phyloP scores from a whole-genome alignment of 495 filamentous ascomycete genomes.

The Polyplosphaeria fusca region DNA sequence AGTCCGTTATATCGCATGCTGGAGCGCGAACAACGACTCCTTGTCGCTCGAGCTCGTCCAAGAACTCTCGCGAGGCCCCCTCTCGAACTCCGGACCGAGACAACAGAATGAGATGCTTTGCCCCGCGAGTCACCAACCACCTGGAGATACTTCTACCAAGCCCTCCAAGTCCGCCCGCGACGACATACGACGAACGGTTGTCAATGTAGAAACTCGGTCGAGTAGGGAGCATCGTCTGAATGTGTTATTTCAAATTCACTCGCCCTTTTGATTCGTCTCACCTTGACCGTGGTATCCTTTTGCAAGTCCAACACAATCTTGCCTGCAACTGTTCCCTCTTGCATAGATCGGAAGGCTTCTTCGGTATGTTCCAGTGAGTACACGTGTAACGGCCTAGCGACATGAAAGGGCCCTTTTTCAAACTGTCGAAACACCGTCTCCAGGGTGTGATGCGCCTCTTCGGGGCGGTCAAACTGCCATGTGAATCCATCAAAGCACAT shows the following conservation, averaged over 20 bases:
- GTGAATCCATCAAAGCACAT: constrained; percentile 5
- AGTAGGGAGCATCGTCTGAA: background rate
- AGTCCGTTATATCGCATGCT: constrained; percentile 6
- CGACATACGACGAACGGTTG: constrained; percentile 34
- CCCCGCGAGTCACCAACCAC: constrained; percentile 9
- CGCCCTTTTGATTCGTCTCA: background rate
- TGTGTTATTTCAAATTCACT: background rate
- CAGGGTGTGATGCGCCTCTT: background rate
- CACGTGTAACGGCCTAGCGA: constrained; percentile 34
- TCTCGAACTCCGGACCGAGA: background rate
- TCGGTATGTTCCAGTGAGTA: constrained; percentile 46
- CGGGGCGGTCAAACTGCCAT: background rate
- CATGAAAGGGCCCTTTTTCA: background rate
- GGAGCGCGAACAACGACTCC: background rate
- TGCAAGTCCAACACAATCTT: constrained; percentile 53
- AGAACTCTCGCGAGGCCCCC: background rate
- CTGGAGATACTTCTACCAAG: constrained; percentile 2
- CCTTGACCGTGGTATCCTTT: background rate
- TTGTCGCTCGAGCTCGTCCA: background rate
- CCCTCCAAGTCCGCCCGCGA: constrained; percentile 28
- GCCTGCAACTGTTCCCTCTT: constrained; percentile 53
- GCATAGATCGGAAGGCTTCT: constrained; percentile 55
- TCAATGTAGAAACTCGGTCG: constrained; percentile 1
- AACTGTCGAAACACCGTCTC: constrained; percentile 1
- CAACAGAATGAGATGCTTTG: constrained; percentile 7